phyloP scores from a whole-genome alignment of 345 rosid genomes.

The Bruguiera parviflora region DNA sequence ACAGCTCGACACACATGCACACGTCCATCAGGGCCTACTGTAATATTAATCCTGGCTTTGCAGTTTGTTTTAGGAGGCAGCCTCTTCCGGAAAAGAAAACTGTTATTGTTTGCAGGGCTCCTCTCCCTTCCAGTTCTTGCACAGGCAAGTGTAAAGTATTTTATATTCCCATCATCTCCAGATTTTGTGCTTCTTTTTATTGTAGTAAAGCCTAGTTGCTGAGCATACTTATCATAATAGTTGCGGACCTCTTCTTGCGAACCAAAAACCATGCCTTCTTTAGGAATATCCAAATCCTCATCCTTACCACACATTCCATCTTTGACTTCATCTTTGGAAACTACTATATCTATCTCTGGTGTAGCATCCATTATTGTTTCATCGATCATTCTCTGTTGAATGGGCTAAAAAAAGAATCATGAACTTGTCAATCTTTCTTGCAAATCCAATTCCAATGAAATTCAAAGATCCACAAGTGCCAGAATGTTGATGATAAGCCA shows the following conservation, averaged over 20 bases:
- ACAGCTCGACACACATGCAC: slow-evolving; percentile 5
- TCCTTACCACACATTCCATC: neutral
- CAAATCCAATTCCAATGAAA: no score
- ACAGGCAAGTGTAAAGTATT: slow-evolving; percentile 18
- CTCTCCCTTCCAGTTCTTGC: slow-evolving; percentile 7
- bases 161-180: slow-evolving; percentile 14
- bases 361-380: no score
- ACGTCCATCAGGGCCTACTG: slow-evolving; percentile 9
- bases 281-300: slow-evolving; percentile 6
- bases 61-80: slow-evolving; percentile 14
- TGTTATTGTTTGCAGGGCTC: neutral
- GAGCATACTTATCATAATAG: slow-evolving; percentile 14
- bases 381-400: no score
- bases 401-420: no score
- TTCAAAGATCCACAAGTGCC: no score
- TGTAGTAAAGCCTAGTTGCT: slow-evolving; percentile 17
- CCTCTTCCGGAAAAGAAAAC: neutral
- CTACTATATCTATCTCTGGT: no score
- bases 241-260: slow-evolving; percentile 17
- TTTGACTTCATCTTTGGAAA: no score
- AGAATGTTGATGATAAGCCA: no score
- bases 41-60: slow-evolving; percentile 19
- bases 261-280: slow-evolving; percentile 15
- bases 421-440: no score
- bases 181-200: slow-evolving; percentile 18